phyloP scores from a whole-genome alignment of 192 early-diverging fungal species.

The Coemansia sp. region DNA sequence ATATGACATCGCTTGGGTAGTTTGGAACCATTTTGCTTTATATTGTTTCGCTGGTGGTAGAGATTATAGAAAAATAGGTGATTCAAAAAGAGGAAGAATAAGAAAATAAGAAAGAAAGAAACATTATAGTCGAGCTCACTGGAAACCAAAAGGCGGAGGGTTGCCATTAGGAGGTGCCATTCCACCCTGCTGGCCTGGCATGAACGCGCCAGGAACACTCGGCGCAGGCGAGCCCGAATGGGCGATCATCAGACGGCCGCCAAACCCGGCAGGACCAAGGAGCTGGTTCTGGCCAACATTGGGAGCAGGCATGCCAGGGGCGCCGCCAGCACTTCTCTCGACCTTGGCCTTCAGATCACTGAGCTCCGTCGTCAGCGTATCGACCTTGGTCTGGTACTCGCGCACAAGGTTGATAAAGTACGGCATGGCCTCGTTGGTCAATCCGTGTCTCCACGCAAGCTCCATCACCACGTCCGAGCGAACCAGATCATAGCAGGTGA shows the following conservation, averaged over 20 bases:
- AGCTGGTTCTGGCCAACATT: conserved; percentile 56
- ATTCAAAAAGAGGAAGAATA: background rate
- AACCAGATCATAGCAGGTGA: conserved; percentile 93
- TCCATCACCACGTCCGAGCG: conserved; percentile 94
- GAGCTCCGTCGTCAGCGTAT: conserved; percentile 59
- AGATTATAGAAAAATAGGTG: background rate
- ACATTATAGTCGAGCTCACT: background rate
- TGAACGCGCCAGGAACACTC: conserved; percentile 23
- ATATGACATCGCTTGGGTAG: too few species aligned
- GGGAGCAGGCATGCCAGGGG: conserved; percentile 18
- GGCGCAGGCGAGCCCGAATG: conserved; percentile 21
- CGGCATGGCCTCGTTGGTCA: conserved; percentile 96
- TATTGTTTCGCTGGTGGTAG: too few species aligned
- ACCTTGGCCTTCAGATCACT: conserved; percentile 62
- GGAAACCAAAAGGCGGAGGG: conserved; percentile 38
- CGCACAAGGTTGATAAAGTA: conserved; percentile 91
- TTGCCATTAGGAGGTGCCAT: conserved; percentile 23
- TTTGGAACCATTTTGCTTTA: too few species aligned
- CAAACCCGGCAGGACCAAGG: conserved; percentile 66
- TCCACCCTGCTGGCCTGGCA: conserved; percentile 15
- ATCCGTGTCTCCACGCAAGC: conserved; percentile 83
- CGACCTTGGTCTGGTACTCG: conserved; percentile 85
- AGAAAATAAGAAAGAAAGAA: background rate
- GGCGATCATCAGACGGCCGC: conserved; percentile 73
- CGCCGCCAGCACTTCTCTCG: conserved; percentile 33